Evolutionary conservation across 805 yeast genomes (phyloP), one percentile per base, ranked within the genome.

Genomic region (Kodamaea kaohsiungensis): DNA sequence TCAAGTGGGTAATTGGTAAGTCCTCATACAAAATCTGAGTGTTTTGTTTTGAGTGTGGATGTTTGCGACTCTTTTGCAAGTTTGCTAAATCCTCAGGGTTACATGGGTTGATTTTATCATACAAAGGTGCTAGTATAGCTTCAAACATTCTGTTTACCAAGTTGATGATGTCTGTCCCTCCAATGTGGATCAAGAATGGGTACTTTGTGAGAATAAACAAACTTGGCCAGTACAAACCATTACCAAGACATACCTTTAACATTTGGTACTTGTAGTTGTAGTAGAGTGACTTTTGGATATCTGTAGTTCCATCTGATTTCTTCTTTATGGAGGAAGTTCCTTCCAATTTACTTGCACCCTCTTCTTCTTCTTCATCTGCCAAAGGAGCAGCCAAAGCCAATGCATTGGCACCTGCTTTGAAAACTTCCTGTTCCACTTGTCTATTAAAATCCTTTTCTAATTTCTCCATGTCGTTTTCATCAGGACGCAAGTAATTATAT

Each of bases 361-460:
- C n/a, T 25, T 50, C 54, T 5, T 55, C 59, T 16, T 83, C 89
- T 37, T 87, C 93, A 39, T 83, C 85, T 2, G 79, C 76, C 39
- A 92, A 73, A 0, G 97, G 96, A 8, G 95, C 95, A 5, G 97
- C 97, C 60, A 91, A 66, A 0, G 98, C 95, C 48, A 92, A 71
- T 0, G 96, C 96, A 57, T 87, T 89, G 0, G 89, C 87, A 19
- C 82, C 79, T 0, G 92, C 87, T 56, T 76, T 75, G 61, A 78
- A 75, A 0, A 88, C 82, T 54, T 83, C 80, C 10, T 82, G 82
- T 13, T 85, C 84, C 53, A 78, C 60, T 8, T 77, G 73, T 30
- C 72, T 70, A 38, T 80, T 77, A 64, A 83, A 80, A 3, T 65
- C 63, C 1, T 69, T 70, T 39, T 83, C 78, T 27, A 84, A 70